Evolutionary conservation across 2,329 filamentous ascomycete genomes (phyloP).

Genomic region (Fusarium sacchari): DNA sequence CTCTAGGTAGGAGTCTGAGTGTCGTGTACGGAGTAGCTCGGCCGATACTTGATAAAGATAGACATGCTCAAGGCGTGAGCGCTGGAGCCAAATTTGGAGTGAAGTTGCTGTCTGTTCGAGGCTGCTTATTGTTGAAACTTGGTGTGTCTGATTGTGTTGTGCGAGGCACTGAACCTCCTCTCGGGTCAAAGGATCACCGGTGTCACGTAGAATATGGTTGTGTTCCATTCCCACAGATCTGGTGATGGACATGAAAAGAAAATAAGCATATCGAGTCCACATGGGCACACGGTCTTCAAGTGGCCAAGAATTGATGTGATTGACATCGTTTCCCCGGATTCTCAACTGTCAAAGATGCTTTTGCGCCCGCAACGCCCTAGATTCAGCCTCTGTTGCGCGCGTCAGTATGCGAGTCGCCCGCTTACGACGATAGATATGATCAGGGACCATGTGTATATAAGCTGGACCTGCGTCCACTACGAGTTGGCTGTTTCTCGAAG

Average conservation of each 20-base stretch:
- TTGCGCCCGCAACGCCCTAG: slow-evolving; percentile 47
- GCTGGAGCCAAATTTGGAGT: neutral
- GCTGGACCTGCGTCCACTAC: slow-evolving; percentile 33
- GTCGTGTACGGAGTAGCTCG: slow-evolving; percentile 14
- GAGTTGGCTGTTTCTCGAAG: neutral
- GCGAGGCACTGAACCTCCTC: neutral
- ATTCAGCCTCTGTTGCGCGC: slow-evolving; percentile 42
- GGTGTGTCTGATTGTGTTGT: neutral
- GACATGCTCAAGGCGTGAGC: neutral
- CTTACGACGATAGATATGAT: slow-evolving; percentile 29
- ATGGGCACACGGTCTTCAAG: neutral
- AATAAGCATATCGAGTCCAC: neutral
- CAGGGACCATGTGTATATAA: slow-evolving; percentile 39
- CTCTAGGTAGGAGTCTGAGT: neutral
- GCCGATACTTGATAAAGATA: slow-evolving; percentile 12
- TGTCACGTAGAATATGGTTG: neutral
- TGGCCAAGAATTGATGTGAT: neutral
- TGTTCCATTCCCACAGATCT: neutral
- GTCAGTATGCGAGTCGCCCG: slow-evolving; percentile 45
- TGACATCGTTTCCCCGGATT: slow-evolving; percentile 26
- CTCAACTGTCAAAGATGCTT: slow-evolving; percentile 21
- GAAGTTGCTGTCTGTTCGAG: neutral
- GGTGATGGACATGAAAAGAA: neutral
- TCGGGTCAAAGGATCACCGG: neutral
- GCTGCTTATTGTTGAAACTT: neutral